phyloP scores from a whole-genome alignment of 495 filamentous ascomycete species.

The Paragyromitra xinjiangensis region DNA sequence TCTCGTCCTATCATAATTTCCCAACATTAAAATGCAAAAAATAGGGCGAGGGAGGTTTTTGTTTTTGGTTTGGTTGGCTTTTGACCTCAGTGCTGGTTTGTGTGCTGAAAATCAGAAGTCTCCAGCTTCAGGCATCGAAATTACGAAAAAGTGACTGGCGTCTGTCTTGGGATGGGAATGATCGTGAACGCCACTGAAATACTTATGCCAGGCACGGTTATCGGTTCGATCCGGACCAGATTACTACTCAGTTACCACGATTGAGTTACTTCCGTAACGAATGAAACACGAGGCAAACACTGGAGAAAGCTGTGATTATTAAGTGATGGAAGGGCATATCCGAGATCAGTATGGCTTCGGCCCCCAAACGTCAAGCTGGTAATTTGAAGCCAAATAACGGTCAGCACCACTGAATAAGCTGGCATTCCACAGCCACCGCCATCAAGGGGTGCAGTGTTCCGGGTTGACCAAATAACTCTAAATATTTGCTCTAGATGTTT shows the following conservation, averaged over 20 bases:
- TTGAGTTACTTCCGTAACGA: neutral
- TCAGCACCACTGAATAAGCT: slow-evolving; percentile 10
- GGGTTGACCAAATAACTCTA: slow-evolving; percentile 42
- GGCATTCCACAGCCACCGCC: slow-evolving; percentile 10
- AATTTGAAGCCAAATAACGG: neutral
- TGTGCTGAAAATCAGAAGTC: neutral
- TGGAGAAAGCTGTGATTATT: slow-evolving; percentile 12
- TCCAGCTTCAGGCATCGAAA: neutral
- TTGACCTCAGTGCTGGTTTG: neutral
- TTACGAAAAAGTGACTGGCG: neutral
- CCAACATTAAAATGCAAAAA: neutral
- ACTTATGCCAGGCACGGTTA: slow-evolving; percentile 20
- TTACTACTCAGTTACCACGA: slow-evolving; percentile 25
- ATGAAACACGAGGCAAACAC: neutral
- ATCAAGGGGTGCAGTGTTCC: slow-evolving; percentile 1
- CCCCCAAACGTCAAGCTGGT: slow-evolving; percentile 15
- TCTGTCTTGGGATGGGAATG: neutral
- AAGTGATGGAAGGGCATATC: slow-evolving; percentile 10
- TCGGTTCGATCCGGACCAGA: slow-evolving; percentile 20
- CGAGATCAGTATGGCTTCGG: slow-evolving; percentile 20
- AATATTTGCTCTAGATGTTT: slow-evolving; percentile 20
- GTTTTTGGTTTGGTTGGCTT: neutral
- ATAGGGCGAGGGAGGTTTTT: neutral
- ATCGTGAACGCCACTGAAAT: slow-evolving; percentile 21
- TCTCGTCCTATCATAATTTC: too few relatives aligned